Evolutionary conservation across 495 filamentous ascomycete genomes (phyloP).

Genomic region (Ascobolus immersus): DNA sequence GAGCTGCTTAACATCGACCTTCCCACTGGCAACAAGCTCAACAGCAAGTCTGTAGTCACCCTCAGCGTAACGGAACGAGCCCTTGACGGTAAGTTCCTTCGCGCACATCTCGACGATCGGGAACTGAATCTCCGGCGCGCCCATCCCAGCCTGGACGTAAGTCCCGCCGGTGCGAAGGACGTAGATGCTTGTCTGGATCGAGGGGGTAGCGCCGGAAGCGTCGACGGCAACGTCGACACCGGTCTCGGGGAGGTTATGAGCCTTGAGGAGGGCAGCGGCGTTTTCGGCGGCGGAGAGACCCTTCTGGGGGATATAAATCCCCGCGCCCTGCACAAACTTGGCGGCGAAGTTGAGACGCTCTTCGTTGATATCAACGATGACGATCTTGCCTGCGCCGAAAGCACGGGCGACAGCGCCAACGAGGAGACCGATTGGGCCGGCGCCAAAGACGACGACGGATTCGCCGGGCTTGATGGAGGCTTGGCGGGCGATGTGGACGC

Average conservation of each 20-base stretch:
- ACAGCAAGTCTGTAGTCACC: slow-evolving; percentile 63
- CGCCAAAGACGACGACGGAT: slow-evolving; percentile 56
- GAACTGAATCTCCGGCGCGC: slow-evolving; percentile 47
- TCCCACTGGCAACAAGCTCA: slow-evolving; percentile 34
- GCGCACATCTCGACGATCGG: slow-evolving; percentile 57
- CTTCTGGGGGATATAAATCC: slow-evolving; percentile 27
- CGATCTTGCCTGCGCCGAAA: slow-evolving; percentile 47
- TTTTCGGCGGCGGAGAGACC: slow-evolving; percentile 27
- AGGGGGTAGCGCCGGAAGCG: slow-evolving; percentile 53
- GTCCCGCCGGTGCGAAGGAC: slow-evolving; percentile 43
- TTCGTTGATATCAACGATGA: slow-evolving; percentile 52
- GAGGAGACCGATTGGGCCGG: slow-evolving; percentile 61
- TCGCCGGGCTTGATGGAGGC: slow-evolving; percentile 43
- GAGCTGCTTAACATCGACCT: slow-evolving; percentile 43
- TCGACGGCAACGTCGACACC: slow-evolving; percentile 58
- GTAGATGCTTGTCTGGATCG: slow-evolving; percentile 50
- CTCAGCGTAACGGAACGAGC: slow-evolving; percentile 58
- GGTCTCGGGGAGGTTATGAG: slow-evolving; percentile 22
- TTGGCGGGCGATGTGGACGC: slow-evolving; percentile 52
- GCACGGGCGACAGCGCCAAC: slow-evolving; percentile 55
- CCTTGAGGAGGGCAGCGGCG: slow-evolving; percentile 29
- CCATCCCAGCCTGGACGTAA: slow-evolving; percentile 72
- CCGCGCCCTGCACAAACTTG: slow-evolving; percentile 36
- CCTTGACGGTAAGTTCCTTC: slow-evolving; percentile 60
- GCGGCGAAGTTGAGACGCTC: slow-evolving; percentile 43